A percentile compares a stretch with the other conserved stretches of the same genome.
phyloP scores from a whole-genome alignment of 345 rosid genomes.

The Linum lewisii region DNA sequence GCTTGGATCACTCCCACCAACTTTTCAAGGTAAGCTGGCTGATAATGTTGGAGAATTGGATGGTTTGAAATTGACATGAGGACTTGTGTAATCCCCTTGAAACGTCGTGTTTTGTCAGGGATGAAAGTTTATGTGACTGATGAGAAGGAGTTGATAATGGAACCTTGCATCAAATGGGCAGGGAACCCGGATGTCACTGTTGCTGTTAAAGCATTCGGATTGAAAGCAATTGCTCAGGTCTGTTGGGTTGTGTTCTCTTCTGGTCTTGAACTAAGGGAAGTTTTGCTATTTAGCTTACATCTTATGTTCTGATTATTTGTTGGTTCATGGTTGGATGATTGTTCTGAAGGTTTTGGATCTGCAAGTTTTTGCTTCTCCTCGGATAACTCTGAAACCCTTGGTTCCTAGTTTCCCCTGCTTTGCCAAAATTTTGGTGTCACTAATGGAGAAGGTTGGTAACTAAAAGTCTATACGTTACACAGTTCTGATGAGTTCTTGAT shows the following conservation, averaged over 20 bases:
- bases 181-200: constrained; percentile 23
- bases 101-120: constrained; percentile 8
- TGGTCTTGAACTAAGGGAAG: neutral
- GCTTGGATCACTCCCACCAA: constrained; percentile 80
- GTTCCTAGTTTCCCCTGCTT: constrained; percentile 96
- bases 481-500: no score
- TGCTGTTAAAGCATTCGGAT: constrained; percentile 24
- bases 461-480: neutral
- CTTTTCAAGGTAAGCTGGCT: constrained; percentile 57
- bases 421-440: constrained; percentile 75
- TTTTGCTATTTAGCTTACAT: constrained; percentile 3
- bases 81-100: neutral
- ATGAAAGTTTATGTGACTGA: constrained; percentile 23
- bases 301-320: constrained; percentile 9
- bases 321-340: constrained; percentile 13
- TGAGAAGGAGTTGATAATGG: constrained; percentile 27
- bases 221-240: constrained; percentile 27
- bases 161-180: constrained; percentile 25
- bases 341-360: constrained; percentile 64
- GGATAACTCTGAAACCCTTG: constrained; percentile 89
- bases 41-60: no score
- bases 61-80: no score
- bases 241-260: constrained; percentile 5
- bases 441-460: constrained; percentile 79
- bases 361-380: constrained; percentile 85